Evolutionary conservation across 2,329 filamentous ascomycete genomes (phyloP), one percentile per base, ranked within the genome.

Genomic region (Corinectria fuckeliana): DNA sequence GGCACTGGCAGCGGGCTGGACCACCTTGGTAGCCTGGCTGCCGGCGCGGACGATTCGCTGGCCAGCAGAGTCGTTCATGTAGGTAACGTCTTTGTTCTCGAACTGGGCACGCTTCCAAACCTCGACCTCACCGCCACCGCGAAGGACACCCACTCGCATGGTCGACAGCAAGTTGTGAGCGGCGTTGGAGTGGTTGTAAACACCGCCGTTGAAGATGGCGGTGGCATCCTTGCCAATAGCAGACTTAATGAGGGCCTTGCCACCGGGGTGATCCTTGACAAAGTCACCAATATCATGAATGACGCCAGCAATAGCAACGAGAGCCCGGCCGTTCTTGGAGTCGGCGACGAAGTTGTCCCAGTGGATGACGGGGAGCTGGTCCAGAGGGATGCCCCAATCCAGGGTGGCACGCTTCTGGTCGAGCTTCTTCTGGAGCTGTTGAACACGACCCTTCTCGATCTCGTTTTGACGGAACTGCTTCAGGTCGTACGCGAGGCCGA

Each of bases 401-500:
- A 96, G 89, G 63, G 82, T 87, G 67, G 89, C 78, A 72, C 92
- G 91, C 85, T 91, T 91, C 81, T 93, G 90, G 77, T 95, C 92
- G 60, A 96, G 87, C 85, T 95, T 95, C 90, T 95, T 95, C 84
- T 95, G 92, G 65, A 89, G 80, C 80, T 95, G 92, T 81, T 96
- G 92, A 28, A 95, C 84, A 73, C 91, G 90, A 66, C 92, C 92
- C 85, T 95, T 95, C 78, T 96, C 92, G 66, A 96, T 96, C 77
- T 96, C 92, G 78, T 96, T 96, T 79, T 87, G 81, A 70, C 91
- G 91, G 87, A 96, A 96, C 78, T 93, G 87, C 86, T 96, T 96
- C 58, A 96, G 85, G 77, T 95, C 90, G 73, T 89, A 92, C 72
- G 92, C 92, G 53, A 96, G 87, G 59, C 92, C 91, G 55, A 94